Percentiles rank a stretch among this genome's conserved stretches.
Evolutionary conservation across 2,329 filamentous ascomycete genomes (phyloP).

Genomic region (Hypocrella siamensis): DNA sequence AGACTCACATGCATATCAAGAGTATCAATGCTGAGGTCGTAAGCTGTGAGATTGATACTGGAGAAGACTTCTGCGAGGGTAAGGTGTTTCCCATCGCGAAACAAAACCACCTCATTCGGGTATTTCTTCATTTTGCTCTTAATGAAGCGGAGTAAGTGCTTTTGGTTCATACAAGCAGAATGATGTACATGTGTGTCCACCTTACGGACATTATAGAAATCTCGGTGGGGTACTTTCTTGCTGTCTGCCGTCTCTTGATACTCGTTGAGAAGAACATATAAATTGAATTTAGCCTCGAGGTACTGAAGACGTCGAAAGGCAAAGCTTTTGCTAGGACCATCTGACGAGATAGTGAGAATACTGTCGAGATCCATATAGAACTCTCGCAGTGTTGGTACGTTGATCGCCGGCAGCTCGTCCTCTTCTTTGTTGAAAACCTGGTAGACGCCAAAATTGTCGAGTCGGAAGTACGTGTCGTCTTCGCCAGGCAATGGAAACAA

Average conservation of each 20-base stretch:
- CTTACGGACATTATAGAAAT: constrained; percentile 98
- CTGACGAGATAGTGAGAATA: constrained; percentile 77
- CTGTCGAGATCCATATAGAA: constrained; percentile 91
- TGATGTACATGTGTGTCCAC: constrained; percentile 99
- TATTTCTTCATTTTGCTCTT: constrained; percentile 99
- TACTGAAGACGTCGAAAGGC: constrained; percentile 91
- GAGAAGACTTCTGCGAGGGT: constrained; percentile 90
- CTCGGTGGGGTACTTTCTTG: constrained; percentile 91
- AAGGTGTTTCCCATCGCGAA: constrained; percentile 79
- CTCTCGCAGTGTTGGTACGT: constrained; percentile 83
- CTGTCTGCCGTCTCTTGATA: constrained; percentile 97
- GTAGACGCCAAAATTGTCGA: constrained; percentile 78
- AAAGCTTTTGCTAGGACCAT: constrained; percentile 93
- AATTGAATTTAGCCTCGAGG: constrained; percentile 90
- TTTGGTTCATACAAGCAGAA: constrained; percentile 99
- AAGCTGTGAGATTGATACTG: constrained; percentile 92
- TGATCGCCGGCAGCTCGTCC: constrained; percentile 53
- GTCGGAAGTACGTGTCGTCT: constrained; percentile 56
- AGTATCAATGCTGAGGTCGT: constrained; percentile 95
- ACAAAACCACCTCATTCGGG: constrained; percentile 84
- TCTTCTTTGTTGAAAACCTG: constrained; percentile 69
- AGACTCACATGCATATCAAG: constrained; percentile 88
- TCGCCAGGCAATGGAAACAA: constrained; percentile 55
- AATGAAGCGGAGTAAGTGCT: constrained; percentile 94
- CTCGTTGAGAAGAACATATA: constrained; percentile 86